Percentiles rank a stretch among this genome's conserved stretches.
Evolutionary conservation across 106 monocot species (phyloP).

Genomic region (Acanthochlamys bracteata): DNA sequence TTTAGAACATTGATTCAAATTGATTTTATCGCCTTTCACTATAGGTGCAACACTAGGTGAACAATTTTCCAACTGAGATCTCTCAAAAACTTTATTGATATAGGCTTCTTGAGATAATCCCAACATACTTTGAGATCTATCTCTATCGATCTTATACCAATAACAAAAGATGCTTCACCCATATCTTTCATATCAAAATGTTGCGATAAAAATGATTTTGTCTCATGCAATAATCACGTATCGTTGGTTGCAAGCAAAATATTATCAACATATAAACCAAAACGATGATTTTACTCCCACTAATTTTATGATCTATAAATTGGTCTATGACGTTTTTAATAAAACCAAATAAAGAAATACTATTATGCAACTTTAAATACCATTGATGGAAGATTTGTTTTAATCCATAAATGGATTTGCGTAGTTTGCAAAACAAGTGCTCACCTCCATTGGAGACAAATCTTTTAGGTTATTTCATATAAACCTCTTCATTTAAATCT

Average conservation of each 20-base stretch:
- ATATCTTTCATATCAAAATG: conserved; percentile 3
- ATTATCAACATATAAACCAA: conserved; percentile 7
- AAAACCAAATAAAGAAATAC: neutral
- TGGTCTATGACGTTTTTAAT: neutral
- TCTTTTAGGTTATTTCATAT: neutral
- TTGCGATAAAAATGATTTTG: neutral
- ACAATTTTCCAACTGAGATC: neutral
- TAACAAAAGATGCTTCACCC: neutral
- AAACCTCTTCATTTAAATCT: conserved; percentile 4
- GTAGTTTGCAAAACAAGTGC: neutral
- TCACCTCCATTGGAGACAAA: neutral
- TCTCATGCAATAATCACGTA: neutral
- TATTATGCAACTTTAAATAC: conserved; percentile 5
- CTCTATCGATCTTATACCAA: neutral
- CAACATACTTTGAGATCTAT: neutral
- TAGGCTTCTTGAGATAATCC: conserved; percentile 6
- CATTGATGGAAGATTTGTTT: neutral
- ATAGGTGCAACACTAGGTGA: neutral
- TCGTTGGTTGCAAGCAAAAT: conserved; percentile 2
- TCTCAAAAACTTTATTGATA: conserved; percentile 1
- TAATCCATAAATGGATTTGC: conserved; percentile 1
- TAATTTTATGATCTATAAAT: conserved; percentile 2
- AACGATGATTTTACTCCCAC: neutral
- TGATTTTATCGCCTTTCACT: conserved; percentile 1
- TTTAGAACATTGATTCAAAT: neutral